A percentile compares a stretch with the other conserved stretches of the same genome.
Evolutionary conservation across 202 grass and related monocot species (phyloP).

Genomic region (Setaria viridis): DNA sequence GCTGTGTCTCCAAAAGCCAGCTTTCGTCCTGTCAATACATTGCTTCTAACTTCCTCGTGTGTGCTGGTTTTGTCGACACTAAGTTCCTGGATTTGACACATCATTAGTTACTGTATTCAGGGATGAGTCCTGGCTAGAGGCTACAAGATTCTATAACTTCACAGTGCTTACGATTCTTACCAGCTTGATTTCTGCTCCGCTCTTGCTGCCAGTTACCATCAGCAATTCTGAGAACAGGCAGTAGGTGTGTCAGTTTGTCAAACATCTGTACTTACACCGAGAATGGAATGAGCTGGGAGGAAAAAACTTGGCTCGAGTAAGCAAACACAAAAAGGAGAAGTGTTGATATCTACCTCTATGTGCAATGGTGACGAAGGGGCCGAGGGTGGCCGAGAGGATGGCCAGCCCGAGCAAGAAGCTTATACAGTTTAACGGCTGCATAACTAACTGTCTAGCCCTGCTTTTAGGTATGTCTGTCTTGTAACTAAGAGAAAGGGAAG

Average conservation of each 20-base stretch:
- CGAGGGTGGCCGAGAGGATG: slow-evolving; percentile 47
- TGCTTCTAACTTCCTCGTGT: slow-evolving; percentile 28
- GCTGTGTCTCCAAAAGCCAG: slow-evolving; percentile 31
- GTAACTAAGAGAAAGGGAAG: slow-evolving; percentile 42
- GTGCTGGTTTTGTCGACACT: slow-evolving; percentile 29
- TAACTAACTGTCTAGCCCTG: slow-evolving; percentile 43
- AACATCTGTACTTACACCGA: slow-evolving; percentile 22
- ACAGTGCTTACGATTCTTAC: slow-evolving; percentile 25
- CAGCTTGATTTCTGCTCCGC: slow-evolving; percentile 29
- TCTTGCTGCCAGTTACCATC: slow-evolving; percentile 8
- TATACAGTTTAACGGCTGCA: slow-evolving; percentile 50
- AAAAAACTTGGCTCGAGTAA: neutral
- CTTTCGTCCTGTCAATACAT: slow-evolving; percentile 30
- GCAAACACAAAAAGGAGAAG: slow-evolving; percentile 11
- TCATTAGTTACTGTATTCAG: slow-evolving; percentile 26
- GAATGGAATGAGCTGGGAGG: slow-evolving; percentile 2
- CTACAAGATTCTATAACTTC: slow-evolving; percentile 18
- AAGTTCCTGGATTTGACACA: slow-evolving; percentile 48
- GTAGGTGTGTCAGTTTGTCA: neutral
- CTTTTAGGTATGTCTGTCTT: slow-evolving; percentile 55
- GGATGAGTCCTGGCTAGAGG: neutral
- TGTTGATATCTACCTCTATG: slow-evolving; percentile 49
- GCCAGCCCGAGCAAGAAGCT: slow-evolving; percentile 46
- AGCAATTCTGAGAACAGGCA: slow-evolving; percentile 48
- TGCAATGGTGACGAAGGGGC: slow-evolving; percentile 41